Percentiles rank a stretch among this genome's conserved stretches.
These are phyloP conservation scores for Exsudoporus floridanus DNA, from an alignment of 1,284 basidiomycete species.

Conservation along the genomic window DNA sequence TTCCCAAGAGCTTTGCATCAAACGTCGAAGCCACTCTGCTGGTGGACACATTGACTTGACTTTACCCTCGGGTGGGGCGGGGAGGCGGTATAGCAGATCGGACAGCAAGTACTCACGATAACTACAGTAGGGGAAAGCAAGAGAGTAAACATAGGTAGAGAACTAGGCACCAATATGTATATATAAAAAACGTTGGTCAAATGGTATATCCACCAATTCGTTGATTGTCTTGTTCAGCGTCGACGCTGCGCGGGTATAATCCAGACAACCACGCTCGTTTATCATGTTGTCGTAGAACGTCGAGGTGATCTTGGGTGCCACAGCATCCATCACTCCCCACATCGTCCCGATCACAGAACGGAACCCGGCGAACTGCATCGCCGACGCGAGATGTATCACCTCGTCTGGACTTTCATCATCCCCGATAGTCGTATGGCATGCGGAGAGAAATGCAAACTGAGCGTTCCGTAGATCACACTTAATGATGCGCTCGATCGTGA, in stretches of 20 bases:
- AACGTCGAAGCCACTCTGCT: too few species aligned
- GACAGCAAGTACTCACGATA: too few species aligned
- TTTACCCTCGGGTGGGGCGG: too few species aligned
- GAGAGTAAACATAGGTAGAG: neutral
- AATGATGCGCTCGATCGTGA: neutral
- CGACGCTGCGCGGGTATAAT: neutral
- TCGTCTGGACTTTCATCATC: neutral
- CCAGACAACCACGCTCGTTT: neutral
- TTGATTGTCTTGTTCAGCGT: neutral
- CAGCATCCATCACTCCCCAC: neutral
- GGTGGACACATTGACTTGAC: too few species aligned
- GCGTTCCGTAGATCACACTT: neutral
- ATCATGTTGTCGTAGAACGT: neutral
- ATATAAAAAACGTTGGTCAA: slow-evolving; percentile 4
- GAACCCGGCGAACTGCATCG: neutral
- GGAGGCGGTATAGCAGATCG: too few species aligned
- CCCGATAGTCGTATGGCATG: neutral
- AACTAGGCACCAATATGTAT: slow-evolving; percentile 3
- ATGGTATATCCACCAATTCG: neutral
- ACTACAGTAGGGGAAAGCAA: neutral
- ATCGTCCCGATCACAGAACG: neutral
- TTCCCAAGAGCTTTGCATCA: too few species aligned
- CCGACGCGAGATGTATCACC: neutral
- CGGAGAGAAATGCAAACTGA: neutral
- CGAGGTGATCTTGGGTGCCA: neutral